A percentile compares a stretch with the other conserved stretches of the same genome.
These are phyloP conservation scores for Mortierella alpina DNA, from an alignment of 192 early-diverging fungal species.

Conservation along the genomic window DNA sequence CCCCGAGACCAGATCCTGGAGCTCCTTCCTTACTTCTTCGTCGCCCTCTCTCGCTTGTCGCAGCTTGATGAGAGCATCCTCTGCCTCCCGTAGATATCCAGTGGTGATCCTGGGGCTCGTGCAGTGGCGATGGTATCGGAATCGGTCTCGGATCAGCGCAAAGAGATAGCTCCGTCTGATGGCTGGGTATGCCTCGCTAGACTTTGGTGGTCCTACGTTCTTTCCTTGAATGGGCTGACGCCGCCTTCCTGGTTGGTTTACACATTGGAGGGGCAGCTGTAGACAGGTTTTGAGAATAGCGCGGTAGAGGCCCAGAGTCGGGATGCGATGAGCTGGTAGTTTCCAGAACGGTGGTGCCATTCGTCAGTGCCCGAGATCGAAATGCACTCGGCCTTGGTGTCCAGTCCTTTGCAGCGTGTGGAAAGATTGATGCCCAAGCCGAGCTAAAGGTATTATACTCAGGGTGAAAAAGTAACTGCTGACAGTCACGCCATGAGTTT, in stretches of 20 bases:
- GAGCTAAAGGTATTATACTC: too few relatives aligned
- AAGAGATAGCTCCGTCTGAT: slow-evolving; percentile 46
- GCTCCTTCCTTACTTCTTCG: slow-evolving; percentile 15
- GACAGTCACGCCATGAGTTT: too few relatives aligned
- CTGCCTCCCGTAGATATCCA: slow-evolving; percentile 32
- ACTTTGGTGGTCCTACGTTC: slow-evolving; percentile 26
- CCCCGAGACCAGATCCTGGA: slow-evolving; percentile 44
- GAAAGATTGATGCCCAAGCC: too few relatives aligned
- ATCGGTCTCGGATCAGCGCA: slow-evolving; percentile 35
- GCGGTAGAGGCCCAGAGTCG: slow-evolving; percentile 47
- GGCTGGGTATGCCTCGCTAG: slow-evolving; percentile 3
- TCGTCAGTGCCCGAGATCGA: neutral
- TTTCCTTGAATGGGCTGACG: slow-evolving; percentile 26
- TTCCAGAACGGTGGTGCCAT: slow-evolving; percentile 52
- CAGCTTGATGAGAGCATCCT: slow-evolving; percentile 24
- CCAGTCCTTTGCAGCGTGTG: too few relatives aligned
- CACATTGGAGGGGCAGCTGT: slow-evolving; percentile 19
- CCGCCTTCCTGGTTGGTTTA: slow-evolving; percentile 20
- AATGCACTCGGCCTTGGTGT: too few relatives aligned
- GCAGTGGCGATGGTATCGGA: slow-evolving; percentile 42
- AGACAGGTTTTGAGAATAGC: slow-evolving; percentile 24
- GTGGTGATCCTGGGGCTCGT: slow-evolving; percentile 43
- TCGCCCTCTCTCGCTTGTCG: slow-evolving; percentile 35
- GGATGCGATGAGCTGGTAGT: slow-evolving; percentile 42
- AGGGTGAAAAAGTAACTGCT: too few relatives aligned